Evolutionary conservation across 139 green algal species (phyloP).

Genomic region (Chlamydomonas schloesseri): DNA sequence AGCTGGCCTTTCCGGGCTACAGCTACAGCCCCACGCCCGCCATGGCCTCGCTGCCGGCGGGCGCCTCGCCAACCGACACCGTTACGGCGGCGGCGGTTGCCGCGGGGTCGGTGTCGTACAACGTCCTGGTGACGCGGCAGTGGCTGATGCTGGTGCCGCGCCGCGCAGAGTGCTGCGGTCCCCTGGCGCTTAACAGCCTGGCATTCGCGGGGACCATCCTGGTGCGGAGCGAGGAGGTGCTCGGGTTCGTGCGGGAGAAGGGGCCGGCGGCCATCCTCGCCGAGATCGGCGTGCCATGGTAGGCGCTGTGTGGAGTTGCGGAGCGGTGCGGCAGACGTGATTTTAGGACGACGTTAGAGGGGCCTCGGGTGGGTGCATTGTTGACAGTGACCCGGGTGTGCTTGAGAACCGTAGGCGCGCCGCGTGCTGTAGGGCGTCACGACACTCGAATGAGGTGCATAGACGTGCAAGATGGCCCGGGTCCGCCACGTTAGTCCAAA

Average conservation of each 20-base stretch:
- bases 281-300: slow-evolving; percentile 66
- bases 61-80: background rate
- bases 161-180: slow-evolving; percentile 52
- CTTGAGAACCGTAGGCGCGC: too few species aligned
- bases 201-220: slow-evolving; percentile 87
- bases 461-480: too few species aligned
- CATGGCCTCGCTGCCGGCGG: background rate
- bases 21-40: background rate
- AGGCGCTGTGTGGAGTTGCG: background rate
- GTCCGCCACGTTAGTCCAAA: too few species aligned
- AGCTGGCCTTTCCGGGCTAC: slow-evolving; percentile 26
- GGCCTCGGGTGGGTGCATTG: too few species aligned
- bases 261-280: slow-evolving; percentile 69
- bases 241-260: slow-evolving; percentile 61
- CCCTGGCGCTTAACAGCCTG: slow-evolving; percentile 76
- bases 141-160: slow-evolving; percentile 66
- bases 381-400: too few species aligned
- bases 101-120: slow-evolving; percentile 38
- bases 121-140: slow-evolving; percentile 20
- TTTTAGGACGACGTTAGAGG: background rate
- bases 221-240: slow-evolving; percentile 67
- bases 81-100: slow-evolving; percentile 14
- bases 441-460: too few species aligned
- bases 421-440: too few species aligned
- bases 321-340: background rate